Evolutionary conservation across 768 basidiomycete genomes (phyloP).

Genomic region (Cystobasidium onofrii): DNA sequence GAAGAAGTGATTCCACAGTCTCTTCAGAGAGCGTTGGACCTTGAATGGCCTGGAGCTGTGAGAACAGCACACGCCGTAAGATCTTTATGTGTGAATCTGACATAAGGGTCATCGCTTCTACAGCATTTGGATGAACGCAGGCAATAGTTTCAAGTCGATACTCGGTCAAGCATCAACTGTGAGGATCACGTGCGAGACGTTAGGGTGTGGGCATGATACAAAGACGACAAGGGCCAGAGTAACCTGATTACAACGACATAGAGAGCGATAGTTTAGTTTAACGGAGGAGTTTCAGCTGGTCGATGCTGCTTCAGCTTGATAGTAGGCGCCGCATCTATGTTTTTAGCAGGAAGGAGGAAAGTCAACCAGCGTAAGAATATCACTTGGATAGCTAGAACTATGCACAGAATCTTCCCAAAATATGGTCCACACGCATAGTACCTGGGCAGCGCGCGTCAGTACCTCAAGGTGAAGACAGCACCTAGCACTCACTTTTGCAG

Average conservation of each 20-base stretch:
- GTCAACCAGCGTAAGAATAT: slow-evolving; percentile 78
- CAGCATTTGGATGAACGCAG: too few relatives aligned
- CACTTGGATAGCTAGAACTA: slow-evolving; percentile 80
- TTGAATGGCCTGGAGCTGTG: slow-evolving; percentile 4
- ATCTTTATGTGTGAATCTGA: not conserved
- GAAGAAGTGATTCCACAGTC: not conserved
- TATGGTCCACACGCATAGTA: slow-evolving; percentile 71
- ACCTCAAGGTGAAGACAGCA: not conserved
- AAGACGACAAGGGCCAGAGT: not conserved
- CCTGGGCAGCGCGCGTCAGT: slow-evolving; percentile 44
- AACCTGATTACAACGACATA: not conserved
- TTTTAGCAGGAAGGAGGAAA: slow-evolving; percentile 68
- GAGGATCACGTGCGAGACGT: too few relatives aligned
- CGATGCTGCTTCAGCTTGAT: slow-evolving; percentile 13
- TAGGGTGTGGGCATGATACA: too few relatives aligned
- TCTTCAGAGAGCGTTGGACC: slow-evolving; percentile 3
- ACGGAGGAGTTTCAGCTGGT: too few relatives aligned
- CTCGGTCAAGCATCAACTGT: too few relatives aligned
- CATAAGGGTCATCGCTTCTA: not conserved
- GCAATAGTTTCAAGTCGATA: too few relatives aligned
- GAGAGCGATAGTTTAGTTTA: not conserved
- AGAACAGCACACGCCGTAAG: not conserved
- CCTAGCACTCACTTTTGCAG: slow-evolving; percentile 57
- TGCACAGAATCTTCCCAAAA: slow-evolving; percentile 76
- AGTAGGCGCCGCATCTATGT: slow-evolving; percentile 58